Percentiles rank a stretch among this genome's conserved stretches.
Evolutionary conservation across 371 early-diverging fungal genomes (phyloP).

Genomic region (Dinochytrium kinnereticum): DNA sequence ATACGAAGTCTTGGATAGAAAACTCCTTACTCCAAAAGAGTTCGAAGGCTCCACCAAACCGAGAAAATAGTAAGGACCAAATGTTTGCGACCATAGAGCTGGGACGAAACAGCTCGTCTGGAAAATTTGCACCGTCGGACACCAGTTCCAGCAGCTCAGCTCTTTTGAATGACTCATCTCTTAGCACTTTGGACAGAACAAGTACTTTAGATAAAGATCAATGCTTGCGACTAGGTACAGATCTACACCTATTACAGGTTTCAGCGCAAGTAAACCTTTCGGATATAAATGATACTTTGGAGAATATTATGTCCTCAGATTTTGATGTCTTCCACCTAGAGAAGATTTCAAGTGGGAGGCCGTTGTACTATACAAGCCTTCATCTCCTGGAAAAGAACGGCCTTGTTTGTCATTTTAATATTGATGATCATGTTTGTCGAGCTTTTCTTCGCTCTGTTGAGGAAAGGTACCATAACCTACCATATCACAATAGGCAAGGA

Average conservation of each 20-base stretch:
- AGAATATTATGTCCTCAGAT: conserved; percentile 37
- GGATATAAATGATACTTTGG: conserved; percentile 40
- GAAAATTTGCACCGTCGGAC: background rate
- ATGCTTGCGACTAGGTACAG: no score
- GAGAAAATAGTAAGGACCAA: conserved; percentile 28
- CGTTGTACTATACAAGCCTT: conserved; percentile 49
- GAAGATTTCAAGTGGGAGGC: conserved; percentile 46
- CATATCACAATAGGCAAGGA: conserved; percentile 57
- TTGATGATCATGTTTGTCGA: conserved; percentile 37
- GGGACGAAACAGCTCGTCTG: background rate
- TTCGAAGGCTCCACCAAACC: conserved; percentile 15
- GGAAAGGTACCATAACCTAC: conserved; percentile 45
- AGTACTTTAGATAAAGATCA: background rate
- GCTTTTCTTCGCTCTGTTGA: conserved; percentile 47
- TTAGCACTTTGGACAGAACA: background rate
- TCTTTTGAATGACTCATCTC: background rate
- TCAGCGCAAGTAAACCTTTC: conserved; percentile 27
- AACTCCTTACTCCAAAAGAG: conserved; percentile 48
- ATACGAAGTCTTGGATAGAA: conserved; percentile 57
- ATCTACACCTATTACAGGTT: background rate
- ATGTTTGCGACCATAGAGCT: conserved; percentile 18
- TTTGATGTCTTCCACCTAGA: conserved; percentile 57
- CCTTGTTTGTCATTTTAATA: conserved; percentile 44
- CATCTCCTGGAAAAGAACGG: conserved; percentile 50
- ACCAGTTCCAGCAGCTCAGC: background rate